These are phyloP conservation scores for Phytophthora sansomeana DNA, from an alignment of 352 stramenopile genomes.

Conservation along the genomic window DNA sequence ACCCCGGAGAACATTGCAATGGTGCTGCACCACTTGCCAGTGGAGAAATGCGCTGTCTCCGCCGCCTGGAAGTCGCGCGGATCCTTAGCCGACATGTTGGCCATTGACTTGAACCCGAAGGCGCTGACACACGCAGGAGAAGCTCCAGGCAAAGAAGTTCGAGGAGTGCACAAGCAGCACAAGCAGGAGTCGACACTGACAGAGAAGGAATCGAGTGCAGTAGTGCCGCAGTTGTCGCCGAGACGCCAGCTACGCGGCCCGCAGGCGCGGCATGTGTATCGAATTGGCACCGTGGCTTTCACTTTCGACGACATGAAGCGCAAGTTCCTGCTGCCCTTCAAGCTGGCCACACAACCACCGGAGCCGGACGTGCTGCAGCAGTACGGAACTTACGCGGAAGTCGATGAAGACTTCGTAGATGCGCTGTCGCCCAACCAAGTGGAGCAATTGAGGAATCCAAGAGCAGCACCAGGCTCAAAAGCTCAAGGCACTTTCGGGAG, in stretches of 20 bases:
- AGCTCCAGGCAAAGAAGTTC: constrained; percentile 10
- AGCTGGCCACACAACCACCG: constrained; percentile 38
- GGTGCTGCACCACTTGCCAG: constrained; percentile 65
- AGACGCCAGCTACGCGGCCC: constrained; percentile 18
- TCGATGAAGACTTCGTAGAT: background rate
- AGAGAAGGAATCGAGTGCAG: background rate
- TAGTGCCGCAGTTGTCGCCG: background rate
- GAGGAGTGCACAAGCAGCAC: background rate
- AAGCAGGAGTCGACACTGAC: background rate
- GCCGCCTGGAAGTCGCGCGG: constrained; percentile 67
- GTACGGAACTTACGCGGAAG: constrained; percentile 46
- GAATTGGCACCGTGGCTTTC: constrained; percentile 58
- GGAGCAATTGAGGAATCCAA: background rate
- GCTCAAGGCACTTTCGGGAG: constrained; percentile 42
- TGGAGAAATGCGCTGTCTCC: constrained; percentile 70
- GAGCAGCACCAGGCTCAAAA: constrained; percentile 6
- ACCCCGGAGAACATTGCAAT: constrained; percentile 67
- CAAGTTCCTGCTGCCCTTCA: constrained; percentile 74
- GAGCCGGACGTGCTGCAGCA: constrained; percentile 56
- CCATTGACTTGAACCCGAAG: constrained; percentile 62
- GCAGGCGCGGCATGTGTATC: constrained; percentile 36
- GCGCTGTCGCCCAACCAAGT: constrained; percentile 30
- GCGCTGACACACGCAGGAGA: constrained; percentile 13
- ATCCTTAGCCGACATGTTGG: constrained; percentile 57
- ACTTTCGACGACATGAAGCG: constrained; percentile 83